phyloP scores from a whole-genome alignment of 371 early-diverging fungal genomes.

The Dentiscutata heterogama region DNA sequence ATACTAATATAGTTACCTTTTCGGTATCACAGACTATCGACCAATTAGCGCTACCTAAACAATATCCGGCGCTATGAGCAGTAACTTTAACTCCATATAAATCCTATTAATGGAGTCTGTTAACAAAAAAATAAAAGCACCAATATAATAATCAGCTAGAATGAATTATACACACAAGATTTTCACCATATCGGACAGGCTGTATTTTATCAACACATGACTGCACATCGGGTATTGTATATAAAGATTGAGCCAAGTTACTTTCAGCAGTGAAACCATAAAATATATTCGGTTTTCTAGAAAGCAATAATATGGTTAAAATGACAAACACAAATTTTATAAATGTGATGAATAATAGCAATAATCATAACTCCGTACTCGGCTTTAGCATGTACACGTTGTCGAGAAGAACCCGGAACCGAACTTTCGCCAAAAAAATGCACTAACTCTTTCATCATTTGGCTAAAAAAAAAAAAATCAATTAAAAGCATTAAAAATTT shows the following conservation, averaged over 20 bases:
- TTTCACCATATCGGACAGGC: slow-evolving; percentile 70
- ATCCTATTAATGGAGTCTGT: slow-evolving; percentile 43
- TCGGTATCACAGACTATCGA: slow-evolving; percentile 69
- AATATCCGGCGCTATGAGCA: slow-evolving; percentile 74
- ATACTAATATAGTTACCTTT: slow-evolving; percentile 50
- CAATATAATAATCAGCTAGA: neutral
- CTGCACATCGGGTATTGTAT: slow-evolving; percentile 67
- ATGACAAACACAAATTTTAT: neutral
- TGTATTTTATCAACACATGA: slow-evolving; percentile 74
- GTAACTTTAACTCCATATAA: slow-evolving; percentile 59
- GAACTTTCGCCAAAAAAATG: slow-evolving; percentile 61
- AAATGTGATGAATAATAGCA: neutral
- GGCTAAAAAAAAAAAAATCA: slow-evolving; percentile 49
- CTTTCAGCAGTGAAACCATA: slow-evolving; percentile 11
- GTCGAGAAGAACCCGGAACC: neutral
- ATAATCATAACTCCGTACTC: slow-evolving; percentile 28
- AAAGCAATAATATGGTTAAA: neutral
- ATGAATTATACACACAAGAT: slow-evolving; percentile 54
- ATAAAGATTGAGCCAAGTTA: slow-evolving; percentile 58
- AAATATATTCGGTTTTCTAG: neutral
- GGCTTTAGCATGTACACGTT: neutral
- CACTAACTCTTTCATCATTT: slow-evolving; percentile 76
- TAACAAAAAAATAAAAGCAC: neutral
- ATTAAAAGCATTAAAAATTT: neutral
- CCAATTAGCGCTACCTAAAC: slow-evolving; percentile 82